Evolutionary conservation across 306 rosid genomes (phyloP).

Genomic region (Psophocarpus tetragonolobus): DNA sequence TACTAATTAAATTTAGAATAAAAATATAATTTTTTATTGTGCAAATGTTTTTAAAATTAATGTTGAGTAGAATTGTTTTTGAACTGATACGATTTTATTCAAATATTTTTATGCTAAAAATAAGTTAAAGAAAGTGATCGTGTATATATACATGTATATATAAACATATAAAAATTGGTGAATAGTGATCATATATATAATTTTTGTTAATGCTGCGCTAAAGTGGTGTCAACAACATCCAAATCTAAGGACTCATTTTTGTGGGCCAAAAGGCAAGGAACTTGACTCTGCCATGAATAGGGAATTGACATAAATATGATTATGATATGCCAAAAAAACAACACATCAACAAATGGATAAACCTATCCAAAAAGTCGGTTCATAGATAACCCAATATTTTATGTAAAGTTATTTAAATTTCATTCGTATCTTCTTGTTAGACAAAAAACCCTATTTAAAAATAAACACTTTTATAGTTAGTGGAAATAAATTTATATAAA

Average conservation of each 20-base stretch:
- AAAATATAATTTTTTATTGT: no score
- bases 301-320: neutral
- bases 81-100: no score
- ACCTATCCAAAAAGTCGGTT: neutral
- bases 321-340: neutral
- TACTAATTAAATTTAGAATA: no score
- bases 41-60: no score
- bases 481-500: no score
- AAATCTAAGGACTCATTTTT: neutral
- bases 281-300: neutral
- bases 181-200: no score
- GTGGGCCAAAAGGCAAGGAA: neutral
- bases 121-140: no score
- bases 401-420: neutral
- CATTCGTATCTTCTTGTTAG: neutral
- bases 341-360: slow-evolving; percentile 6
- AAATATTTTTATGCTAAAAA: no score
- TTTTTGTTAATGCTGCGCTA: no score
- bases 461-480: neutral
- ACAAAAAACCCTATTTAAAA: neutral
- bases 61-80: no score
- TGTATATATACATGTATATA: no score
- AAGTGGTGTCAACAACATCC: neutral
- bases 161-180: no score
- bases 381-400: neutral